Percentiles rank a stretch among this genome's conserved stretches.
phyloP scores from a whole-genome alignment of 78 protist genomes.

The Creolimax fragrantissima region DNA sequence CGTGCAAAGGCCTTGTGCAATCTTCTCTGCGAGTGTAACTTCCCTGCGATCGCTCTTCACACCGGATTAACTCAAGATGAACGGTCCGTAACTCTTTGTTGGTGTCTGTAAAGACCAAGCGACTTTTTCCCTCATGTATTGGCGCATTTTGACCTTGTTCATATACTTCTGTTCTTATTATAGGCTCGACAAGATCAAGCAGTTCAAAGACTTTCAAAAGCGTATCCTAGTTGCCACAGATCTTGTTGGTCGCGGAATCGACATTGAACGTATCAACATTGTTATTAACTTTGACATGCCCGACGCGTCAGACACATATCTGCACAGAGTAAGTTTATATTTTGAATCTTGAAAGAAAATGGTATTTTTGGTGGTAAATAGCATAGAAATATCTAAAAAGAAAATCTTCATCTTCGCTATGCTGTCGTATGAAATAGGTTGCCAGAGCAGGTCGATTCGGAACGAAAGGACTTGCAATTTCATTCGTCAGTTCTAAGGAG shows the following conservation, averaged over 20 bases:
- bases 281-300: constrained; percentile 99
- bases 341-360: too few relatives aligned
- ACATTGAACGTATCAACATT: constrained; percentile 93
- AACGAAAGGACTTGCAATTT: constrained; percentile 98
- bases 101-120: too few relatives aligned
- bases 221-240: constrained; percentile 97
- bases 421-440: constrained; percentile 42
- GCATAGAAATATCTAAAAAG: neutral
- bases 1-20: constrained; percentile 70
- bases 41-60: constrained; percentile 92
- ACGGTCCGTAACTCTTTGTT: constrained; percentile 38
- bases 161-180: neutral
- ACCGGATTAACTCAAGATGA: constrained; percentile 55
- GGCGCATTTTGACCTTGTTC: too few relatives aligned
- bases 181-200: constrained; percentile 9
- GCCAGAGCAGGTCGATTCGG: constrained; percentile 99
- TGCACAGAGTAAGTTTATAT: constrained; percentile 79
- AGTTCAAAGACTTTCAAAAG: constrained; percentile 87
- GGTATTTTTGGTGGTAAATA: neutral
- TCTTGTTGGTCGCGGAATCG: constrained; percentile 97
- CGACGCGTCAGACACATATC: constrained; percentile 75
- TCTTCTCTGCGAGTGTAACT: constrained; percentile 66
- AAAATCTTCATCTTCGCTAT: neutral
- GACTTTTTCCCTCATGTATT: too few relatives aligned
- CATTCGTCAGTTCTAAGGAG: constrained; percentile 74